Percentiles rank a stretch among this genome's conserved stretches.
phyloP scores from a whole-genome alignment of 352 stramenopile species.

The Chrysophaeum taylorii region DNA sequence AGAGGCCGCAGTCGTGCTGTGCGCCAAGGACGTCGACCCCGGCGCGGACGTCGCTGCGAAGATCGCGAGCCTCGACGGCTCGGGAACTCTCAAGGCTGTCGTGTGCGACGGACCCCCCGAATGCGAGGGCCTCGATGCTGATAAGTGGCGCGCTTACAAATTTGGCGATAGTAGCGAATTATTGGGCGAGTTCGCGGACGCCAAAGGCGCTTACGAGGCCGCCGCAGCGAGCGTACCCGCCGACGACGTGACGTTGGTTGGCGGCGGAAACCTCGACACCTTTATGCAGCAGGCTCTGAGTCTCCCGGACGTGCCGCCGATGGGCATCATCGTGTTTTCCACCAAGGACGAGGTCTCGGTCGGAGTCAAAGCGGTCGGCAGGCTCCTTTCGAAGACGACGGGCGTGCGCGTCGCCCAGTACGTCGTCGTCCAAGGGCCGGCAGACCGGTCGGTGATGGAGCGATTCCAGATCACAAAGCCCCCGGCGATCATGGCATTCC shows the following conservation, averaged over 20 bases:
- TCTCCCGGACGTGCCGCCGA: not conserved
- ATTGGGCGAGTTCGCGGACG: not conserved
- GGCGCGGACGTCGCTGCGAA: not conserved
- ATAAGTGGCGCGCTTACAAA: not conserved
- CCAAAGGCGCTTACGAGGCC: not conserved
- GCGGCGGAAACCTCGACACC: not conserved
- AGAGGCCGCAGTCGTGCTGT: not conserved
- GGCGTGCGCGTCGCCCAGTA: not conserved
- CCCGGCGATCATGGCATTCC: not conserved
- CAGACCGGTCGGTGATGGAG: not conserved
- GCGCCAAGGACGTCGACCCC: not conserved
- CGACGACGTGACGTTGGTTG: not conserved
- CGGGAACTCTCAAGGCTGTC: not conserved
- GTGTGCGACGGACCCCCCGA: not conserved
- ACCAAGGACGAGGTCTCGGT: not conserved
- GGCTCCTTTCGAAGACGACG: not conserved
- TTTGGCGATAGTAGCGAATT: not conserved
- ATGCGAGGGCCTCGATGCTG: not conserved
- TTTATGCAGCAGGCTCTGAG: not conserved
- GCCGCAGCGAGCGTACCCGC: not conserved
- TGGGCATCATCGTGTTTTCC: not conserved
- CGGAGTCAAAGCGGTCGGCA: not conserved
- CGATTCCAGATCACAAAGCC: not conserved
- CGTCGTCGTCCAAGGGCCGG: too few species aligned
- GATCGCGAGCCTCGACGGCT: not conserved